Evolutionary conservation across 192 early-diverging fungal species (phyloP).

Genomic region (Coemansia sp.): DNA sequence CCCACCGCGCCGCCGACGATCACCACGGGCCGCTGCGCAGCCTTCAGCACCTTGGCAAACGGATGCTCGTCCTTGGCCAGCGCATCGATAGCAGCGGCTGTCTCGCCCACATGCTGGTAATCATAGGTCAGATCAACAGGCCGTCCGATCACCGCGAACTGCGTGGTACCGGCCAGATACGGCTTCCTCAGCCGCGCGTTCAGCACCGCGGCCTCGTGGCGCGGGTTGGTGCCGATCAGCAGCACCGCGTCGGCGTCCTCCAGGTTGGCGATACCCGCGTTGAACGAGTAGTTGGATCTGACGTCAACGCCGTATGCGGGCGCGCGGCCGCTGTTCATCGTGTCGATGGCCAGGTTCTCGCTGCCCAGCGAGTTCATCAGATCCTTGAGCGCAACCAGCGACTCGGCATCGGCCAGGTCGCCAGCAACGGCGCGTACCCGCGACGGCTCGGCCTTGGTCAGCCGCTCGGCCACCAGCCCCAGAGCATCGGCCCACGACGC

Average conservation of each 20-base stretch:
- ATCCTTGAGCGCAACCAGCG: slow-evolving; percentile 93
- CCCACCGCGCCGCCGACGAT: slow-evolving; percentile 81
- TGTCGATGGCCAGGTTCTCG: slow-evolving; percentile 83
- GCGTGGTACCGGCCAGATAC: slow-evolving; percentile 78
- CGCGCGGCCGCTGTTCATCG: slow-evolving; percentile 38
- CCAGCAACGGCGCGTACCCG: slow-evolving; percentile 87
- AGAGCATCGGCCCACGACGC: slow-evolving; percentile 89
- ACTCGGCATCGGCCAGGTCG: slow-evolving; percentile 91
- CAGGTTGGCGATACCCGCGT: slow-evolving; percentile 80
- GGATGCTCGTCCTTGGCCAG: slow-evolving; percentile 69
- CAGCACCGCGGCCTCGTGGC: slow-evolving; percentile 92
- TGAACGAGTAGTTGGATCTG: slow-evolving; percentile 87
- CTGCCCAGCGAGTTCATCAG: slow-evolving; percentile 84
- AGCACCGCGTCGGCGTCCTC: slow-evolving; percentile 94
- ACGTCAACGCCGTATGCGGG: slow-evolving; percentile 68
- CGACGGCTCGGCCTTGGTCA: slow-evolving; percentile 61
- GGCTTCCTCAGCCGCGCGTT: slow-evolving; percentile 96
- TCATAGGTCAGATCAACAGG: slow-evolving; percentile 86
- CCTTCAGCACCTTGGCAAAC: slow-evolving; percentile 73
- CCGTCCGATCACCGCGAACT: slow-evolving; percentile 82
- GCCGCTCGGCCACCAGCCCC: slow-evolving; percentile 64
- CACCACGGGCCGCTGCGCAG: slow-evolving; percentile 91
- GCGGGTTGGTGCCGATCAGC: slow-evolving; percentile 92
- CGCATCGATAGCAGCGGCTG: slow-evolving; percentile 65
- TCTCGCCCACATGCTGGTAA: slow-evolving; percentile 78